Evolutionary conservation across 495 filamentous ascomycete species (phyloP), one percentile per base, ranked within the genome.

Genomic region (Penicillium waksmanii): DNA sequence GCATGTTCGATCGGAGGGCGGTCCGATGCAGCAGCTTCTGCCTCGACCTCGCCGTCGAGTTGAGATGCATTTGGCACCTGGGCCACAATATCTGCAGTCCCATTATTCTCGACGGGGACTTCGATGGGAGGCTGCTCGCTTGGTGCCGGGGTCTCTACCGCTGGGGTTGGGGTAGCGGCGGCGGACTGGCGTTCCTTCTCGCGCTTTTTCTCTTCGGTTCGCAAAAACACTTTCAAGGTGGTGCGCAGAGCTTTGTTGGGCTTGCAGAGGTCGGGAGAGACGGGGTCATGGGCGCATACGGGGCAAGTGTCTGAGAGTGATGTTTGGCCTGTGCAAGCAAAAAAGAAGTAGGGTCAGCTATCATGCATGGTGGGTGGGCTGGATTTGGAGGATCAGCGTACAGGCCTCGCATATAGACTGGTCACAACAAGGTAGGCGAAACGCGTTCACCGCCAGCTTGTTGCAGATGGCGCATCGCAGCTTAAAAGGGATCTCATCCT

Each of bases 401-500:
- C 95, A 98, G 55, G 77, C 84, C 67, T 94, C 90, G 76, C 96
- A 98, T 56, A 97, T 96, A 23, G 89, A 87, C 66, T 96, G 93
- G 68, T 97, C 94, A 73, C 95, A 99, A 73, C 95, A 99, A 7
- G 93, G 93, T 11, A 97, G 77, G 33, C 91, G 87, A 65, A 93
- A 96, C 2, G 94, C 91, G 68, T 97, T 93, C 58, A 94, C 77
- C n/a, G 91, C 92, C 42, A 98, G 81, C 69, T 90, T 91, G 73
- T 88, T 95, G 77, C 95, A 98, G 58, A 89, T 90, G 40, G 91
- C 92, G 77, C 95, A 99, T 70, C 92, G 86, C 52, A 98, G 84
- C 84, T 97, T 97, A 67, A 90, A 90, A 12, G 95, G 95, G 64
- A 97, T 90, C 27, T 96, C 92, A 53, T 93, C 91, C 57, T 89